These are phyloP conservation scores for Nannizziopsis barbatae DNA, from an alignment of 2,329 filamentous ascomycete species.

Conservation along the genomic window DNA sequence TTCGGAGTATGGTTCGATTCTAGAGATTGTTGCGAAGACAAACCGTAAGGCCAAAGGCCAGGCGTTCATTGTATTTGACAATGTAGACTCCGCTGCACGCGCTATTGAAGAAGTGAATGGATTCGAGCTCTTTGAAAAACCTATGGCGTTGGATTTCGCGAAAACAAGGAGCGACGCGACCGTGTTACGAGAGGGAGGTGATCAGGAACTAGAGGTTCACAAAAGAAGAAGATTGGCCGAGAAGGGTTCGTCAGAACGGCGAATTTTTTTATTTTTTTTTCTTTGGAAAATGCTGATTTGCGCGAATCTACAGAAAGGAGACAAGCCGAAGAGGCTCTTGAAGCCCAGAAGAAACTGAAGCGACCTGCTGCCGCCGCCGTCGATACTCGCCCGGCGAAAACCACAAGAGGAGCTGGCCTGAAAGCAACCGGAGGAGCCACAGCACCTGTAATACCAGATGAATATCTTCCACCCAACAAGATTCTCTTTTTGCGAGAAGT, in stretches of 20 bases:
- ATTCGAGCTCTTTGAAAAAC: slow-evolving; percentile 86
- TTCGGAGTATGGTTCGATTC: slow-evolving; percentile 71
- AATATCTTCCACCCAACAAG: slow-evolving; percentile 95
- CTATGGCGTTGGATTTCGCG: slow-evolving; percentile 74
- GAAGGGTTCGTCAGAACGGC: slow-evolving; percentile 52
- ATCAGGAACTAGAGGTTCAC: slow-evolving; percentile 76
- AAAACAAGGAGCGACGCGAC: slow-evolving; percentile 78
- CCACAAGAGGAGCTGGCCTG: slow-evolving; percentile 59
- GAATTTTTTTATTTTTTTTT: not conserved
- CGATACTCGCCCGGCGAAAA: slow-evolving; percentile 53
- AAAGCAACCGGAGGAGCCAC: slow-evolving; percentile 61
- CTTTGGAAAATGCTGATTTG: not conserved
- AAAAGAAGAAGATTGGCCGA: slow-evolving; percentile 74
- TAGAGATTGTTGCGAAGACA: slow-evolving; percentile 78
- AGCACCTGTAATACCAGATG: slow-evolving; percentile 76
- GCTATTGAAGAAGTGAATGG: slow-evolving; percentile 85
- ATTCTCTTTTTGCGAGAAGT: slow-evolving; percentile 89
- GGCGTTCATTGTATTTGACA: slow-evolving; percentile 86
- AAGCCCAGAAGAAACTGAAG: slow-evolving; percentile 67
- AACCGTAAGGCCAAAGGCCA: slow-evolving; percentile 90
- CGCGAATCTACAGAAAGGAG: slow-evolving; percentile 48
- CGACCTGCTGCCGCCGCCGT: slow-evolving; percentile 42
- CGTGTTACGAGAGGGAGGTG: slow-evolving; percentile 59
- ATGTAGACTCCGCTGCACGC: slow-evolving; percentile 60
- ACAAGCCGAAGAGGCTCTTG: slow-evolving; percentile 68